These are phyloP conservation scores for Albizia julibrissin DNA, from an alignment of 306 rosid species.

Conservation along the genomic window DNA sequence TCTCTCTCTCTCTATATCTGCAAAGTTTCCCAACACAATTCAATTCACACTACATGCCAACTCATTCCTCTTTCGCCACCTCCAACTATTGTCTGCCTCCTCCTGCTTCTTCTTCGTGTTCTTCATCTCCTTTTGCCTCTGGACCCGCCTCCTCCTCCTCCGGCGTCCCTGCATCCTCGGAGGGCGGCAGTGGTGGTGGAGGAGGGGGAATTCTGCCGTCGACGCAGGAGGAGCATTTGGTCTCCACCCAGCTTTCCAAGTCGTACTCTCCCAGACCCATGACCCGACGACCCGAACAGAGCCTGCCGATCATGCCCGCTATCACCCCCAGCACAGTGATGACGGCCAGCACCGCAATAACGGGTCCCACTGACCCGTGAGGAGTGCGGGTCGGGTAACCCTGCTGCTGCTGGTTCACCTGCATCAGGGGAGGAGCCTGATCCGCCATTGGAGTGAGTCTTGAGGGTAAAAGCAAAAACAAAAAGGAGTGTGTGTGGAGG, in stretches of 20 bases:
- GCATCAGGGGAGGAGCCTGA: conserved; percentile 53
- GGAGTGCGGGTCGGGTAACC: conserved; percentile 54
- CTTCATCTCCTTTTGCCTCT: not conserved
- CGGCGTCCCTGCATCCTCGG: not conserved
- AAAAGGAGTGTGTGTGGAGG: not conserved
- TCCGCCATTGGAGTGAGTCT: conserved; percentile 34
- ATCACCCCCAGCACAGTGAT: conserved; percentile 72
- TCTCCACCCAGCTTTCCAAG: conserved; percentile 77
- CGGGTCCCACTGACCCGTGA: conserved; percentile 80
- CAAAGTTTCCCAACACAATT: too few relatives aligned
- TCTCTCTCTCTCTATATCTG: too few relatives aligned
- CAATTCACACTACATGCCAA: too few relatives aligned
- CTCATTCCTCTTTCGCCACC: not conserved
- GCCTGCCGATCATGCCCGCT: conserved; percentile 80
- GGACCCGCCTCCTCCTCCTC: not conserved
- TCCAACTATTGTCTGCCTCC: not conserved
- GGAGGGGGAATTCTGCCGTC: conserved; percentile 63
- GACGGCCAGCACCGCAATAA: conserved; percentile 74
- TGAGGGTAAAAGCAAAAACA: not conserved
- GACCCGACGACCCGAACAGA: conserved; percentile 84
- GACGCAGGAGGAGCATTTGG: conserved; percentile 79
- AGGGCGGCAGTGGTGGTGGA: conserved; percentile 27
- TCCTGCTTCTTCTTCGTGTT: not conserved
- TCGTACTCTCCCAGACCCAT: conserved; percentile 69
- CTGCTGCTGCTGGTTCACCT: conserved; percentile 46